Base-by-base conservation (phyloP, 441 rosid species). In the Erodium moschatum region DNA sequence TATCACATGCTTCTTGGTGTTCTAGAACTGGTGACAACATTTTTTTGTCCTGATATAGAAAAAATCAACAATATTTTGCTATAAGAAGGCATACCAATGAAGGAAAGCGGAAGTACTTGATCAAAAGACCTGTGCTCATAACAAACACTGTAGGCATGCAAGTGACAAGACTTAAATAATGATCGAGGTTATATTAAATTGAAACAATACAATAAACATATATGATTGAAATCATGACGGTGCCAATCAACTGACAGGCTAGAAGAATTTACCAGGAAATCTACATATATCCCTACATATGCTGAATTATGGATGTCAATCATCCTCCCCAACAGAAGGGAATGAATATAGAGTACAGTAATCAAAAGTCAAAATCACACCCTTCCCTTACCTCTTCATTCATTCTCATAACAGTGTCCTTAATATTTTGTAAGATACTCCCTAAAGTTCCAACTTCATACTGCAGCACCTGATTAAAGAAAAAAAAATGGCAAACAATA, bases 371-470 rank as follows among this genome's bases (percentile, higher is more conserved):
- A 72, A 69, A 69, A 42, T 21, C 21, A n/a, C 64, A 76, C 70
- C 9, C n/a, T 76, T 33, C 70, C 9, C n/a, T 76, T 33, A 91
- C 96, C 91, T 86, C 86, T 76, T 81, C 81, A 52, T 86, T 82
- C 90, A 85, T 89, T 44, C 69, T 73, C n/a, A 74, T 63, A 68
- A 86, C 71, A 64, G 87, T 85, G 62, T 84, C 81, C 80, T 85
- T 84, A 74, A 89, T 82, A 81, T 83, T 85, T 76, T 68, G 87
- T 71, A 91, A 70, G 44, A 84, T 73, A 73, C 63, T 73, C 73
- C 83, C 77, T 56, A 89, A 82, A 73, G 76, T 75, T 75, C 77
- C 78, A 54, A 84, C 80, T 80, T 91, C 91, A 73, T 76, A 75
- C 66, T 80, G 78, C 84, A 89, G 76, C 73, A 80, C 89, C 97